Conservation (phyloP, 208 protist species). For the Lotmaria passim region DNA sequence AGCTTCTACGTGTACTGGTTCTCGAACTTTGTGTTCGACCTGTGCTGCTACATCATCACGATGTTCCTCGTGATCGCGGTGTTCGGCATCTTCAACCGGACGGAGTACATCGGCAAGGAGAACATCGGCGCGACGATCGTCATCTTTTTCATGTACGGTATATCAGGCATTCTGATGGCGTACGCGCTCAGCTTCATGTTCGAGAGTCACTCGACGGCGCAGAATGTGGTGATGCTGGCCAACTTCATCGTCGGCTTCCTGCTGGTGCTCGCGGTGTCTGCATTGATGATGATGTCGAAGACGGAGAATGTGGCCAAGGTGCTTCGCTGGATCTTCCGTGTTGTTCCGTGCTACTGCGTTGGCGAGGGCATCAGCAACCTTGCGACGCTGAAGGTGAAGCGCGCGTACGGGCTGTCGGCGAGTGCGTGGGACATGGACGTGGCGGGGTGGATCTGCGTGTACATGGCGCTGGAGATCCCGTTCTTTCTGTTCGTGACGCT, state of each 20-base stretch:
- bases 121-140: conserved; percentile 42
- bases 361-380: conserved; percentile 72
- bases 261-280: conserved; percentile 53
- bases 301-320: conserved; percentile 38
- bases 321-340: conserved; percentile 53
- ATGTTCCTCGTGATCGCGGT: conserved; percentile 44
- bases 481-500: conserved; percentile 46
- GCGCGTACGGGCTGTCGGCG: conserved; percentile 10
- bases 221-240: conserved; percentile 52
- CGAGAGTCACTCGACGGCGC: conserved; percentile 54
- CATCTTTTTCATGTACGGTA: conserved; percentile 50
- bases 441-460: conserved; percentile 41
- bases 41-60: conserved; percentile 45
- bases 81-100: conserved; percentile 52
- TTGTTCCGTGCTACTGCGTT: conserved; percentile 61
- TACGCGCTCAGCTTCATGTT: conserved; percentile 73
- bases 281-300: conserved; percentile 43
- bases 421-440: conserved; percentile 40
- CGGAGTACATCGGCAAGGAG: conserved; percentile 51
- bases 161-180: conserved; percentile 38
- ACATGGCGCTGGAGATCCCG: conserved; percentile 60
- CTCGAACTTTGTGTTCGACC: conserved; percentile 72
- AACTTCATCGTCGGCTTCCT: conserved; percentile 75
- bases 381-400: conserved; percentile 33
- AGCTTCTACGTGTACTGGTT: conserved; percentile 71